A percentile compares a stretch with the other conserved stretches of the same genome.
These are phyloP conservation scores for Venturiaceae sp. DNA, from an alignment of 2,329 filamentous ascomycete genomes.

Conservation along the genomic window DNA sequence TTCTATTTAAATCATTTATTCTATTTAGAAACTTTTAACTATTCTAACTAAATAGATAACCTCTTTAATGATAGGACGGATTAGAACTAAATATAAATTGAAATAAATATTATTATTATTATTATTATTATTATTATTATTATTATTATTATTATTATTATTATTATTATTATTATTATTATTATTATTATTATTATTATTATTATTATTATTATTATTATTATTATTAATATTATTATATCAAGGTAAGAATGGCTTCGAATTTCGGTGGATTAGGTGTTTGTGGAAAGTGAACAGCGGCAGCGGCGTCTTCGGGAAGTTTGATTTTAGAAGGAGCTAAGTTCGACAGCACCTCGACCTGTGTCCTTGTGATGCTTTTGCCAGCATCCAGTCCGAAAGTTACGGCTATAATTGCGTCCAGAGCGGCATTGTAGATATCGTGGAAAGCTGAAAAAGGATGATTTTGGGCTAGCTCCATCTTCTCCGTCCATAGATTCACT, in stretches of 20 bases:
- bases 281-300: background rate
- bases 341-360: background rate
- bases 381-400: background rate
- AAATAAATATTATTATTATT: too few species aligned
- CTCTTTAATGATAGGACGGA: too few species aligned
- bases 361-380: background rate
- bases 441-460: background rate
- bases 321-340: background rate
- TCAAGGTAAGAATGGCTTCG: background rate
- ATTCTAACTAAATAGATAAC: too few species aligned
- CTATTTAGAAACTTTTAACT: too few species aligned
- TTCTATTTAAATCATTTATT: too few species aligned
- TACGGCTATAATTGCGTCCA: background rate
- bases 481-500: background rate
- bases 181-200: too few species aligned
- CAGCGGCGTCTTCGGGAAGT: background rate
- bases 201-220: too few species aligned
- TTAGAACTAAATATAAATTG: too few species aligned
- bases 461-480: background rate
- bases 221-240: too few species aligned
- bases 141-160: too few species aligned
- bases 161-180: too few species aligned
- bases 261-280: background rate
- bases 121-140: too few species aligned
- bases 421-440: background rate